Base-by-base conservation (phyloP, 805 yeast genomes). In the Starmerella kuoi region DNA sequence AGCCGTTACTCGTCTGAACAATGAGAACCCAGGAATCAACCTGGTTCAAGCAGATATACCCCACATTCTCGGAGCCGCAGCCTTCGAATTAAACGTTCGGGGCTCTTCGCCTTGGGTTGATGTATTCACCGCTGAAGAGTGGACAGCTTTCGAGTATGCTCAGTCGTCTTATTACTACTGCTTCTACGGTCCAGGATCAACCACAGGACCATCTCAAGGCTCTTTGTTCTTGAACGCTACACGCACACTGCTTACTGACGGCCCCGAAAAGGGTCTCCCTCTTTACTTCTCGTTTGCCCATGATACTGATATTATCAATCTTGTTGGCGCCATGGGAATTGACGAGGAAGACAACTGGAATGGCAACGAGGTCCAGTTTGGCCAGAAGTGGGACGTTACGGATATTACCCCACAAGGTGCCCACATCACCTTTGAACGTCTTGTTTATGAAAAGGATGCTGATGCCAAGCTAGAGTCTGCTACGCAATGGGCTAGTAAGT, bases 261-360 rank as follows among this genome's bases (percentile, higher is more conserved):
- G 63, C n/a, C 61, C 61, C 5, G 57, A 54, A 41, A 33, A 41
- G 48, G 65, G 48, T 11, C 51, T 54, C 6, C 57, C 69, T 47
- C 53, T 75, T 31, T 64, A 68, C 58, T 62, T 67, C 39, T 61
- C 67, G 17, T 74, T 74, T 55, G 65, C 75, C 15, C 80, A 75
- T 57, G 79, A 75, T 55, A 73, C 76, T 21, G 77, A 75, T 51
- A 58, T 74, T 30, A 73, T 70, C 44, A 62, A 67, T 20, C 62
- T 68, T 50, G 65, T 69, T 35, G 57, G 74, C 17, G 64, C 74
- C 2, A 58, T 74, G 30, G 77, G 77, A 3, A 47, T 75, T 31
- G 61, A 69, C 23, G 59, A 57, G 34, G 63, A 56, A 11, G 50
- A 58, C 20, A 11, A 19, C 22, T 63, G 63, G 44, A 57, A 76